phyloP scores from a whole-genome alignment of 441 rosid genomes.

The Breynia disticha region DNA sequence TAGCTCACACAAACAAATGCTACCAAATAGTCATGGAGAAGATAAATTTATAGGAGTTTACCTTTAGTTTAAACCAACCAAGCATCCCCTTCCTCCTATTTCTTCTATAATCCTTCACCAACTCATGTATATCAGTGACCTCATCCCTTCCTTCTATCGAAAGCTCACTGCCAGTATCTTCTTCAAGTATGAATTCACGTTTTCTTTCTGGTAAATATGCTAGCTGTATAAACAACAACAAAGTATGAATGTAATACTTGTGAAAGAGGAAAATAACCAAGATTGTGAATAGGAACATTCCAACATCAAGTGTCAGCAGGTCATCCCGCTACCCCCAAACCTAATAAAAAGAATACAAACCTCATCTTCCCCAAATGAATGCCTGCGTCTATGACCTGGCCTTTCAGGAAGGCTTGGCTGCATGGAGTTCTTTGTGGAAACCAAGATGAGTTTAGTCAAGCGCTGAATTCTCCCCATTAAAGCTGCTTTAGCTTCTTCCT shows the following conservation, averaged over 20 bases:
- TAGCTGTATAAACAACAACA: conserved; percentile 45
- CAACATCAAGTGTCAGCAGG: conserved; percentile 6
- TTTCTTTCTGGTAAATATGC: conserved; percentile 90
- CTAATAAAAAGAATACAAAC: conserved; percentile 22
- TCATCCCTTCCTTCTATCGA: conserved; percentile 53
- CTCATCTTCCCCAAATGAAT: conserved; percentile 98
- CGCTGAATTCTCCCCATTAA: conserved; percentile 95
- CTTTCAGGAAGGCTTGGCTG: conserved; percentile 50
- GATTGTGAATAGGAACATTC: neutral
- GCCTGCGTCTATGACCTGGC: conserved; percentile 66
- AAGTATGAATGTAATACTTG: conserved; percentile 8
- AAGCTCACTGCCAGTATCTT: conserved; percentile 60
- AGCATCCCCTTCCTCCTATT: conserved; percentile 75
- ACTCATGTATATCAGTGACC: conserved; percentile 47
- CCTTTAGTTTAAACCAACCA: conserved; percentile 86
- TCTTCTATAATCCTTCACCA: conserved; percentile 61
- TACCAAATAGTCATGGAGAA: too few relatives aligned
- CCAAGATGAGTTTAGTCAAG: conserved; percentile 80
- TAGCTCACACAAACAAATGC: too few relatives aligned
- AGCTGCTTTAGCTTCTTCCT: conserved; percentile 94
- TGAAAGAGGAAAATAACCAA: conserved; percentile 7
- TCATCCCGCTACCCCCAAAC: conserved; percentile 6
- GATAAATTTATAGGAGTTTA: conserved; percentile 21
- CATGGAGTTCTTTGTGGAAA: conserved; percentile 80
- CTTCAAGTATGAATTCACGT: conserved; percentile 47